A percentile compares a stretch with the other conserved stretches of the same genome.
phyloP scores from a whole-genome alignment of 495 filamentous ascomycete genomes.

The Penicillium antarcticum region DNA sequence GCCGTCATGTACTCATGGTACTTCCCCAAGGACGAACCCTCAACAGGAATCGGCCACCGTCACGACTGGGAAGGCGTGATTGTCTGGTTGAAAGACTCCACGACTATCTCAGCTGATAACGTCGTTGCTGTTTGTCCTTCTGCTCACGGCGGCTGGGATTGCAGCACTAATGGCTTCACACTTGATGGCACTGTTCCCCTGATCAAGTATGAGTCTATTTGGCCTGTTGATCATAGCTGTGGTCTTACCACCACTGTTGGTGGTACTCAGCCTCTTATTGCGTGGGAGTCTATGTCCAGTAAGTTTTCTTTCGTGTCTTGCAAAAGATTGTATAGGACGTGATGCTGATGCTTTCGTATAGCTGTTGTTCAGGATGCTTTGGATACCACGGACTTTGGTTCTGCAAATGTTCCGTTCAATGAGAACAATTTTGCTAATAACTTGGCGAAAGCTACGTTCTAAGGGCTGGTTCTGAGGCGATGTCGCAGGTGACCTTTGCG shows the following conservation, averaged over 20 bases:
- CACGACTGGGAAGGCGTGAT: conserved; percentile 53
- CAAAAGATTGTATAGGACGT: too few relatives aligned
- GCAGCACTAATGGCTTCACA: conserved; percentile 36
- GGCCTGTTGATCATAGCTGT: conserved; percentile 48
- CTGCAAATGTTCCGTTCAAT: conserved; percentile 19
- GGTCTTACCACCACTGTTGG: conserved; percentile 43
- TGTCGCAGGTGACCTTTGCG: too few relatives aligned
- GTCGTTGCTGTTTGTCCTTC: conserved; percentile 50
- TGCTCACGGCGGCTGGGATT: conserved; percentile 51
- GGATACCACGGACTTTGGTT: conserved; percentile 22
- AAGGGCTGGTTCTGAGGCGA: neutral
- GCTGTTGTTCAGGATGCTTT: conserved; percentile 17
- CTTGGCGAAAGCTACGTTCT: conserved; percentile 19
- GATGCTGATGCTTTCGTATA: neutral
- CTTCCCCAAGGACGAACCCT: conserved; percentile 46
- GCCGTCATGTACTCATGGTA: conserved; percentile 57
- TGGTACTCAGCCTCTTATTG: conserved; percentile 50
- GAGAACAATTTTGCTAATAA: conserved; percentile 14
- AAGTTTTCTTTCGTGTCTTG: neutral
- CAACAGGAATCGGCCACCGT: conserved; percentile 42
- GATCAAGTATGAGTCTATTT: conserved; percentile 47
- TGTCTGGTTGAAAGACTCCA: conserved; percentile 39
- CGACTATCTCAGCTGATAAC: conserved; percentile 36
- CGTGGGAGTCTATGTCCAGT: conserved; percentile 49
- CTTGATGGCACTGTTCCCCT: conserved; percentile 35